phyloP scores from a whole-genome alignment of 495 filamentous ascomycete species.

The Aspergillus kassunensis region DNA sequence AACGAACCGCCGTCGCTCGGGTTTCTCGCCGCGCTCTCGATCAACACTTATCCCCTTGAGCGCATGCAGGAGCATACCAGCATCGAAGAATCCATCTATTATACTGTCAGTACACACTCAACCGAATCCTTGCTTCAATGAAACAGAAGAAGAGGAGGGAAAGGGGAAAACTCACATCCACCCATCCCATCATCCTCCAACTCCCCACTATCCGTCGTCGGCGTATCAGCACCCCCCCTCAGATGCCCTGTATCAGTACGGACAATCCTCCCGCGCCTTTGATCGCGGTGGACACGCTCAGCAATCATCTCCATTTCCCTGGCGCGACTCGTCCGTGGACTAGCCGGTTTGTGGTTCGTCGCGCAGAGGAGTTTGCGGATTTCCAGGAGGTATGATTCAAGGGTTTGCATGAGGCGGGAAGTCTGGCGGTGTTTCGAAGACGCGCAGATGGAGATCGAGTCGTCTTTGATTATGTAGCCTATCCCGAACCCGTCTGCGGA shows the following conservation, averaged over 20 bases:
- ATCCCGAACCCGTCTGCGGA: constrained; percentile 95
- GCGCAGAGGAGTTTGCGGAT: constrained; percentile 76
- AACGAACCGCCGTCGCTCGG: constrained; percentile 57
- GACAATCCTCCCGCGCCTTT: constrained; percentile 44
- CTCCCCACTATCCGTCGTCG: constrained; percentile 57
- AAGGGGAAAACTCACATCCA: constrained; percentile 66
- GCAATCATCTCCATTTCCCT: constrained; percentile 61
- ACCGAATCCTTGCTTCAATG: no score
- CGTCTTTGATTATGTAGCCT: constrained; percentile 99
- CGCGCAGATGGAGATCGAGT: constrained; percentile 86
- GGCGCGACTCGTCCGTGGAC: constrained; percentile 55
- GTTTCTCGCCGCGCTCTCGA: constrained; percentile 43
- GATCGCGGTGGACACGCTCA: constrained; percentile 38
- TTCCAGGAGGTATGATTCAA: constrained; percentile 87
- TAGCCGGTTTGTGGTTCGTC: constrained; percentile 53
- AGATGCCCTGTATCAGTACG: constrained; percentile 32
- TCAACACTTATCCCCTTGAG: constrained; percentile 62
- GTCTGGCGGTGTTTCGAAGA: constrained; percentile 92
- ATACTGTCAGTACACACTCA: constrained; percentile 4
- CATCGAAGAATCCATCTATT: constrained; percentile 92
- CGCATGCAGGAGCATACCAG: constrained; percentile 86
- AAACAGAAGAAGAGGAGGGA: constrained; percentile 14
- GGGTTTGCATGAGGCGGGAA: constrained; percentile 77
- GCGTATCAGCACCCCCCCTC: constrained; percentile 44
- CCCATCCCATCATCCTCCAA: constrained; percentile 87